A percentile compares a stretch with the other conserved stretches of the same genome.
Conservation (phyloP, 2,329 filamentous ascomycete genomes). For the Cladosporium halotolerans region DNA sequence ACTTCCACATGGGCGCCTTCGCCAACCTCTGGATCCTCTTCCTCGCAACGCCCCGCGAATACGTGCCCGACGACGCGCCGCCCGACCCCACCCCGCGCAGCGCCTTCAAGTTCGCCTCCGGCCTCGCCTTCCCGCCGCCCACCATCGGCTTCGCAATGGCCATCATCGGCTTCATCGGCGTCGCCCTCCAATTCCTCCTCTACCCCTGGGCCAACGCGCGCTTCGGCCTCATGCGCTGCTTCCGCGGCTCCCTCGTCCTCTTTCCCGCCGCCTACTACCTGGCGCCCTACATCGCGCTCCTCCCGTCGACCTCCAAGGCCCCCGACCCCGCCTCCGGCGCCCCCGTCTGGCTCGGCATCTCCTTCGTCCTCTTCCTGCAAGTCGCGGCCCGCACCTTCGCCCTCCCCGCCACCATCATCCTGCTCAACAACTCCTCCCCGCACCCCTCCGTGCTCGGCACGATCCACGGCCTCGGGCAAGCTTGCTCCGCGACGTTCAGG, state of each 20-base stretch:
- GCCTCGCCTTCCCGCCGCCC: constrained; percentile 64
- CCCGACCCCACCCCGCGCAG: constrained; percentile 19
- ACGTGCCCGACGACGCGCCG: constrained; percentile 32
- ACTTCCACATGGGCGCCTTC: constrained; percentile 70
- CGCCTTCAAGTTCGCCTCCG: constrained; percentile 61
- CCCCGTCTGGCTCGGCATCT: constrained; percentile 60
- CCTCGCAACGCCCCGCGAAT: constrained; percentile 60
- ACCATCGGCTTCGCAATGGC: constrained; percentile 73
- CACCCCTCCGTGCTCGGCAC: constrained; percentile 52
- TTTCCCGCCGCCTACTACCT: constrained; percentile 66
- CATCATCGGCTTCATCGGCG: constrained; percentile 69
- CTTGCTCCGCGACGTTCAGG: constrained; percentile 47
- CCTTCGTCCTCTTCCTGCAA: constrained; percentile 59
- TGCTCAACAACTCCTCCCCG: constrained; percentile 54
- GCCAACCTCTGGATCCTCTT: constrained; percentile 72
- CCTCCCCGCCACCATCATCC: constrained; percentile 49
- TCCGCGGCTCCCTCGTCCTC: constrained; percentile 60
- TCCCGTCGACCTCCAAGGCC: constrained; percentile 49
- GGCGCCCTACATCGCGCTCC: constrained; percentile 63
- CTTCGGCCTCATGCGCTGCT: constrained; percentile 62
- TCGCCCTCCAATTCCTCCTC: constrained; percentile 62
- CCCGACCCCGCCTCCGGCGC: constrained; percentile 48
- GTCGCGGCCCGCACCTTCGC: constrained; percentile 67
- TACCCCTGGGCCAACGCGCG: constrained; percentile 63
- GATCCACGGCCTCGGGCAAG: constrained; percentile 54